phyloP scores from a whole-genome alignment of 2,329 filamentous ascomycete species.

The Microdochium paspali region DNA sequence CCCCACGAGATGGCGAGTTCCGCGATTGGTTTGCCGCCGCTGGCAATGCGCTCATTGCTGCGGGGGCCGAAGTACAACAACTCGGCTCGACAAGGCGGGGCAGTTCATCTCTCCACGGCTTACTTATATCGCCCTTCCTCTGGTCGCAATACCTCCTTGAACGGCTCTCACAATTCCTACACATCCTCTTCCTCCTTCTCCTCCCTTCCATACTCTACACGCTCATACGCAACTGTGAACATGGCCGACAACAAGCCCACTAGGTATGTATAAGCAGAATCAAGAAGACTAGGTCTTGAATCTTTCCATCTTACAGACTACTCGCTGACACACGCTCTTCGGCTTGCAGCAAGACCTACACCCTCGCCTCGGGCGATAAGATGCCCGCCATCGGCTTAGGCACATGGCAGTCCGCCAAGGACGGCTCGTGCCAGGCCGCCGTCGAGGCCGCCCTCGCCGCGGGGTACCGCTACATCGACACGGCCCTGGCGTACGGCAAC shows the following conservation, averaged over 20 bases:
- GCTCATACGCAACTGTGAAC: neutral
- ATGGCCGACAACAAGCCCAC: slow-evolving; percentile 1
- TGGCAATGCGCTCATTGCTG: too few relatives aligned
- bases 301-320: neutral
- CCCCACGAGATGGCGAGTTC: too few relatives aligned
- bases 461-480: slow-evolving; percentile 71
- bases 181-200: neutral
- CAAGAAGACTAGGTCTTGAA: too few relatives aligned
- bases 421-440: slow-evolving; percentile 55
- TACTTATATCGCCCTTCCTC: neutral
- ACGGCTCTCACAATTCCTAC: too few relatives aligned
- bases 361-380: slow-evolving; percentile 66
- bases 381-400: slow-evolving; percentile 71
- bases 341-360: slow-evolving; percentile 43
- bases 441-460: slow-evolving; percentile 58
- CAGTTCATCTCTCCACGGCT: too few relatives aligned
- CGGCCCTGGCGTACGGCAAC: slow-evolving; percentile 70
- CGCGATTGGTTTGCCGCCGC: too few relatives aligned
- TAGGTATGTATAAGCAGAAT: neutral
- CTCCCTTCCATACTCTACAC: neutral
- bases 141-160: too few relatives aligned
- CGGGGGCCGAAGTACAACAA: too few relatives aligned
- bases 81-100: too few relatives aligned
- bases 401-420: slow-evolving; percentile 67
- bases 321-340: slow-evolving; percentile 10